These are phyloP conservation scores for Amborella trichopoda DNA, from an alignment of 164 flowering plant genomes.

Conservation along the genomic window DNA sequence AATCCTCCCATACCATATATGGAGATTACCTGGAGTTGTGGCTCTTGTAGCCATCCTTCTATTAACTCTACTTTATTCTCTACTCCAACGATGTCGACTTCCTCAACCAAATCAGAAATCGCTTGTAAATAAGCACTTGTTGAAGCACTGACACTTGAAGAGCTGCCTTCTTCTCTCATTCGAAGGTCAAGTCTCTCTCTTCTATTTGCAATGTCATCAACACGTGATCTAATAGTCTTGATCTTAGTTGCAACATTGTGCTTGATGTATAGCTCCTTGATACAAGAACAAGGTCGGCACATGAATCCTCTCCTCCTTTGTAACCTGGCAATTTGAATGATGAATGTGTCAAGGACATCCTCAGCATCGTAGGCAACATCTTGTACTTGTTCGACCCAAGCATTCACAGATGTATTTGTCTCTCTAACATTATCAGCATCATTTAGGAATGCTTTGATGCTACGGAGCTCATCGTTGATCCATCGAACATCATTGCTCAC, in stretches of 20 bases:
- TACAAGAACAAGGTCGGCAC: conserved; percentile 8
- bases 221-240: conserved; percentile 21
- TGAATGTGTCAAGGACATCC: conserved; percentile 7
- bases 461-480: conserved; percentile 3
- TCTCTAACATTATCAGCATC: conserved; percentile 5
- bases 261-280: conserved; percentile 12
- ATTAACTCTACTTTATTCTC: conserved; percentile 29
- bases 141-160: not conserved
- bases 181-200: not conserved
- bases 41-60: conserved; percentile 25
- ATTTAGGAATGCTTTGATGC: conserved; percentile 10
- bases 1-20: conserved; percentile 12
- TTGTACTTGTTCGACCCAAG: not conserved
- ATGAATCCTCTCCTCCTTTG: not conserved
- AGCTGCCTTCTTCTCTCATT: conserved; percentile 11
- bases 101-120: conserved; percentile 32
- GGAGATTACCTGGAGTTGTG: not conserved
- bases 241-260: conserved; percentile 22
- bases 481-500: conserved; percentile 2
- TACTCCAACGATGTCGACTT: conserved; percentile 35
- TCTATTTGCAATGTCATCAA: conserved; percentile 6
- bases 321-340: not conserved
- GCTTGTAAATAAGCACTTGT: conserved; percentile 13
- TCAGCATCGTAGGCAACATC: conserved; percentile 6
- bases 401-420: not conserved